These are phyloP conservation scores for Ceratobasidium sp. DNA, from an alignment of 1,284 basidiomycete species.

Conservation along the genomic window DNA sequence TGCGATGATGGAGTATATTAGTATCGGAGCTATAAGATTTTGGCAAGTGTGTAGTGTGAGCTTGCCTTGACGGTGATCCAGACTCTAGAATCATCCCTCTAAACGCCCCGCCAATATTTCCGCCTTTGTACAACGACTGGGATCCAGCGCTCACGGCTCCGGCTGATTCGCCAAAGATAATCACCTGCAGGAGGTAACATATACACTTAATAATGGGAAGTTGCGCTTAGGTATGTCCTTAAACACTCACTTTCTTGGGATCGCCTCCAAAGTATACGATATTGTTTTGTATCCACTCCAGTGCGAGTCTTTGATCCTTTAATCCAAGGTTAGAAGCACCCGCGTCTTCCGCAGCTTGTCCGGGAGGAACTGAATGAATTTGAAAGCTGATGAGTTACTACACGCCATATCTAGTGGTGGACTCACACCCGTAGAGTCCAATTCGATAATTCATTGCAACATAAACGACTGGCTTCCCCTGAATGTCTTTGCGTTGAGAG, in stretches of 20 bases:
- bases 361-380: conserved; percentile 53
- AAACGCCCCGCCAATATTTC: conserved; percentile 40
- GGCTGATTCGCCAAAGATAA: conserved; percentile 53
- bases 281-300: conserved; percentile 64
- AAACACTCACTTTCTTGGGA: conserved; percentile 53
- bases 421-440: conserved; percentile 37
- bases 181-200: conserved; percentile 41
- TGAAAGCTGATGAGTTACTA: conserved; percentile 4
- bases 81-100: conserved; percentile 47
- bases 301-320: conserved; percentile 60
- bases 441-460: conserved; percentile 55
- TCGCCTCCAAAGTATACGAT: conserved; percentile 64
- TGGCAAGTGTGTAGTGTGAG: conserved; percentile 42
- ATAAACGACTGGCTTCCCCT: conserved; percentile 53
- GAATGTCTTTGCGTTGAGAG: too few species aligned
- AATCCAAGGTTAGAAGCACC: conserved; percentile 55
- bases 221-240: too few species aligned
- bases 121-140: conserved; percentile 50
- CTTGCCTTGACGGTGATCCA: conserved; percentile 44
- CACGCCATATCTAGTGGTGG: background rate
- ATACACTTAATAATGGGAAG: background rate
- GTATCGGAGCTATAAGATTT: too few species aligned
- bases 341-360: conserved; percentile 51
- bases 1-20: conserved; percentile 5
- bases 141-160: conserved; percentile 51